phyloP scores from a whole-genome alignment of 345 rosid species.

The Lepidium africanum region DNA sequence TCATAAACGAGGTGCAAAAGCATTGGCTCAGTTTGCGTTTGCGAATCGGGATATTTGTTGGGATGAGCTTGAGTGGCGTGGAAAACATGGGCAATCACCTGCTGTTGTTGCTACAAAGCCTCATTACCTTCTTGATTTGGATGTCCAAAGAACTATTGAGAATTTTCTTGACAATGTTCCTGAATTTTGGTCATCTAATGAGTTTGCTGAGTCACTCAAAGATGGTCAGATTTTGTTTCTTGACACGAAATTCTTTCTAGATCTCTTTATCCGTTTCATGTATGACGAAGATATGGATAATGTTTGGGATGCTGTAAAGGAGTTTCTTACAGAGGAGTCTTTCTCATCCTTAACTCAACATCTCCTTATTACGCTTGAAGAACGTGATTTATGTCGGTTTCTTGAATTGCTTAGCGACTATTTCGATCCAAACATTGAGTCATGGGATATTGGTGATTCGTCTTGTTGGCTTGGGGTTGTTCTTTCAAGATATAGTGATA shows the following conservation, averaged over 20 bases:
- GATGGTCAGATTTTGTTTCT: constrained; percentile 68
- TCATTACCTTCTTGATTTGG: constrained; percentile 87
- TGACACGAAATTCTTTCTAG: constrained; percentile 59
- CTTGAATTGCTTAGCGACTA: constrained; percentile 41
- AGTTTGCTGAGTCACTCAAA: constrained; percentile 68
- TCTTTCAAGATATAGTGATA: constrained; percentile 38
- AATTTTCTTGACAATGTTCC: constrained; percentile 78
- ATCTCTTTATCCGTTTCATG: constrained; percentile 58
- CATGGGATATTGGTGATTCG: constrained; percentile 29
- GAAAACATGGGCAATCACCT: constrained; percentile 96
- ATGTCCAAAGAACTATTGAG: constrained; percentile 60
- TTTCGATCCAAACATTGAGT: constrained; percentile 25
- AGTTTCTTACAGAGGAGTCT: constrained; percentile 56
- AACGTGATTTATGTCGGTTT: constrained; percentile 41
- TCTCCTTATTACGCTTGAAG: constrained; percentile 69
- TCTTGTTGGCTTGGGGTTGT: constrained; percentile 55
- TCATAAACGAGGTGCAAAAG: constrained; percentile 78
- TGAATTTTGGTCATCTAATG: constrained; percentile 83
- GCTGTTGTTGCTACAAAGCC: constrained; percentile 95
- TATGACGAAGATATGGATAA: constrained; percentile 54
- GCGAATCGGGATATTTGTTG: constrained; percentile 83
- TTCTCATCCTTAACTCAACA: constrained; percentile 60
- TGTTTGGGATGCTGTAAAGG: constrained; percentile 62
- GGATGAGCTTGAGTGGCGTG: constrained; percentile 96
- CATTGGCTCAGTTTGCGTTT: constrained; percentile 83